phyloP scores from a whole-genome alignment of 176 grass and related monocot species.

The Carex scoparia region DNA sequence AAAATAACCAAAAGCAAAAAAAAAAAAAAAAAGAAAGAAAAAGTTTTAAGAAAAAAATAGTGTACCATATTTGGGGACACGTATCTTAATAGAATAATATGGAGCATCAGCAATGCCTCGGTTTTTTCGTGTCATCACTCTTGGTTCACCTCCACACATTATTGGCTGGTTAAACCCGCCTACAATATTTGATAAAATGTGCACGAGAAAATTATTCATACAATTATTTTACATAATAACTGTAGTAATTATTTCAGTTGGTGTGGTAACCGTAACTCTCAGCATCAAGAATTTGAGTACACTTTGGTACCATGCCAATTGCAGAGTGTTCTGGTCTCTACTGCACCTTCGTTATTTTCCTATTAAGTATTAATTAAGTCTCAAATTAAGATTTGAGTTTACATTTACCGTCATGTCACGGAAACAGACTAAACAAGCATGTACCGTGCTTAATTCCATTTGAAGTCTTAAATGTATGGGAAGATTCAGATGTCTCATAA shows the following conservation, averaged over 20 bases:
- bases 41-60: neutral
- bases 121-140: conserved; percentile 75
- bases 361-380: neutral
- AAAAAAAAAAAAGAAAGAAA: neutral
- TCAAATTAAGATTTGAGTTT: neutral
- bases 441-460: neutral
- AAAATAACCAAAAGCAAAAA: neutral
- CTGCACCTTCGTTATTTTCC: neutral
- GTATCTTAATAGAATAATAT: conserved; percentile 80
- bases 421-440: neutral
- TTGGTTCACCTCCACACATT: conserved; percentile 86
- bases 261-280: neutral
- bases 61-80: conserved; percentile 64
- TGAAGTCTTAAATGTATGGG: neutral
- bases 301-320: neutral
- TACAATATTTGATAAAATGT: conserved; percentile 15
- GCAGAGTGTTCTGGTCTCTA: neutral
- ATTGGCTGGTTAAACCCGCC: conserved; percentile 98
- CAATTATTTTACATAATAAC: neutral
- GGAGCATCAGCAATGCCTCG: conserved; percentile 69
- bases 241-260: neutral
- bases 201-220: neutral
- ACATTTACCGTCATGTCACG: neutral
- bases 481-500: neutral
- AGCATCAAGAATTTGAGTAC: neutral